Percentiles rank a stretch among this genome's conserved stretches.
These are phyloP conservation scores for Plantago elongata DNA, from an alignment of 257 asterid genomes.

Conservation along the genomic window DNA sequence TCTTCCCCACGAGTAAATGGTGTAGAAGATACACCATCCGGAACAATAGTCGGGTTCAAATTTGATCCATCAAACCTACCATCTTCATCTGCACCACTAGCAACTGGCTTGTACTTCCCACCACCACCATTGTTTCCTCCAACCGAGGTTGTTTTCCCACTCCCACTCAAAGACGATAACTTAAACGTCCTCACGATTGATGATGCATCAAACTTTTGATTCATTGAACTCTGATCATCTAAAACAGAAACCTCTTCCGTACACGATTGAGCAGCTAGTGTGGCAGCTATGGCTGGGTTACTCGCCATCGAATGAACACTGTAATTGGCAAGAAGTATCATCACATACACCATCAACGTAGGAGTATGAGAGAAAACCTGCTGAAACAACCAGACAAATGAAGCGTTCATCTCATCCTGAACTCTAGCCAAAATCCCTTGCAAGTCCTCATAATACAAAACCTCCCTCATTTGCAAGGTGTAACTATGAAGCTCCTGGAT, in stretches of 20 bases:
- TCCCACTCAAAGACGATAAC: constrained; percentile 48
- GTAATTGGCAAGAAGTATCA: constrained; percentile 87
- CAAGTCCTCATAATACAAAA: constrained; percentile 63
- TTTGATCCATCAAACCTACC: constrained; percentile 52
- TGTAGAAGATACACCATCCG: constrained; percentile 41
- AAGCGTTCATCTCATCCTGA: constrained; percentile 76
- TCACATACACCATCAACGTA: constrained; percentile 80
- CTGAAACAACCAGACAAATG: constrained; percentile 96
- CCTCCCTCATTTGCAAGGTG: constrained; percentile 72
- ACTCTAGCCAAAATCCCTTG: constrained; percentile 74
- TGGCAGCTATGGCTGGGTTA: constrained; percentile 47
- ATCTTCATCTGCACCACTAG: constrained; percentile 79
- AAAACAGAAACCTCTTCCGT: constrained; percentile 37
- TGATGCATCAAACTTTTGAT: constrained; percentile 50
- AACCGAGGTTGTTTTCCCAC: constrained; percentile 48
- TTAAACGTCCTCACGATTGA: constrained; percentile 40
- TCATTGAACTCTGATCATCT: constrained; percentile 33
- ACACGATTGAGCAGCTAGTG: constrained; percentile 29
- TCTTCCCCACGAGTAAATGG: constrained; percentile 45
- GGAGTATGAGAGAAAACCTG: constrained; percentile 92
- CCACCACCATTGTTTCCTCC: constrained; percentile 69
- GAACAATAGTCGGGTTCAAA: constrained; percentile 23
- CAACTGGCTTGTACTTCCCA: constrained; percentile 44
- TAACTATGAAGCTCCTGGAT: constrained; percentile 78
- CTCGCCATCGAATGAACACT: constrained; percentile 75